phyloP scores from a whole-genome alignment of 768 basidiomycete genomes.

The Lentinula sp. region DNA sequence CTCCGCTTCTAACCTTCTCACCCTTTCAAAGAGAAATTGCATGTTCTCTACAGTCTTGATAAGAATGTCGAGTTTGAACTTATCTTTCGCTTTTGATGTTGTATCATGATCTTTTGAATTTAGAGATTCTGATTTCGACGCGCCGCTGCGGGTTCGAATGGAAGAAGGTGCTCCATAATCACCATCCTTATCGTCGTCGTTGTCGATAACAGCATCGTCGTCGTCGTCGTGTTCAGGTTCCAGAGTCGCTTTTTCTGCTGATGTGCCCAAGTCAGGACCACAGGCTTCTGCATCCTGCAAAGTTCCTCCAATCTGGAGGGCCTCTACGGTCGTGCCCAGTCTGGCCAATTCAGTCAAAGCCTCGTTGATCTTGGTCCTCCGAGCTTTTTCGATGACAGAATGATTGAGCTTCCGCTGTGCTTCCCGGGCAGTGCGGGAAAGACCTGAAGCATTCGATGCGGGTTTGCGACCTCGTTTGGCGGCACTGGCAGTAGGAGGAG shows the following conservation, averaged over 20 bases:
- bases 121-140: constrained; percentile 13
- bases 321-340: constrained; percentile 9
- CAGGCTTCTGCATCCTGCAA: neutral
- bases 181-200: constrained; percentile 29
- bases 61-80: constrained; percentile 89
- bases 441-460: constrained; percentile 28
- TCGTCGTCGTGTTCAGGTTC: neutral
- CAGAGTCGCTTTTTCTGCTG: neutral
- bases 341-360: constrained; percentile 53
- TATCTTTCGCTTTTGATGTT: constrained; percentile 47
- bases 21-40: constrained; percentile 57
- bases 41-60: constrained; percentile 77
- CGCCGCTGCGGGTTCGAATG: constrained; percentile 16
- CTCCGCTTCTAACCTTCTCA: constrained; percentile 32
- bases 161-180: constrained; percentile 24
- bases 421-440: constrained; percentile 77
- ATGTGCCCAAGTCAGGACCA: neutral
- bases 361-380: constrained; percentile 94
- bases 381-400: constrained; percentile 88
- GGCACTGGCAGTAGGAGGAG: neutral
- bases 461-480: constrained; percentile 69
- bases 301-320: neutral
- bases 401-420: constrained; percentile 90
- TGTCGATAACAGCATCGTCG: constrained; percentile 25
- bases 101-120: constrained; percentile 10